Evolutionary conservation across 495 filamentous ascomycete genomes (phyloP).

Genomic region (Neurospora sp.): DNA sequence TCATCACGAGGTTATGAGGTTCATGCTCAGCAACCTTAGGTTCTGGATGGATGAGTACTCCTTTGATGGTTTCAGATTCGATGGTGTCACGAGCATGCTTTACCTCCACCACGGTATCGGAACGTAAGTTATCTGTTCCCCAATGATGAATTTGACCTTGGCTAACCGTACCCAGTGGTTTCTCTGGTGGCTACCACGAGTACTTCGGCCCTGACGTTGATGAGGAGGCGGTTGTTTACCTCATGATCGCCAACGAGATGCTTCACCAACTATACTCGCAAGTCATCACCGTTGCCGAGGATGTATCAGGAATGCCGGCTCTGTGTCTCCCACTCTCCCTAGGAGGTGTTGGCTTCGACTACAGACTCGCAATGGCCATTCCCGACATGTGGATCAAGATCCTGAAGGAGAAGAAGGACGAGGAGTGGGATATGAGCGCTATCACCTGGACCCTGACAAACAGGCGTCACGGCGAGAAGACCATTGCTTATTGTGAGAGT

Average conservation of each 20-base stretch:
- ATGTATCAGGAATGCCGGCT: slow-evolving; percentile 96
- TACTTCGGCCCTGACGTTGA: slow-evolving; percentile 93
- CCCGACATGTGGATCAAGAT: slow-evolving; percentile 99
- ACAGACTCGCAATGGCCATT: slow-evolving; percentile 94
- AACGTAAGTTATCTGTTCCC: slow-evolving; percentile 56
- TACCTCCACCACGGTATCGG: slow-evolving; percentile 95
- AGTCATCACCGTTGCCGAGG: slow-evolving; percentile 85
- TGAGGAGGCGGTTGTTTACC: slow-evolving; percentile 88
- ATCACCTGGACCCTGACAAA: slow-evolving; percentile 84
- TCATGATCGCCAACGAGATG: slow-evolving; percentile 96
- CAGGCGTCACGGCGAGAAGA: slow-evolving; percentile 92
- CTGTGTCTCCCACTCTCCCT: slow-evolving; percentile 76
- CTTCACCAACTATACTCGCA: slow-evolving; percentile 80
- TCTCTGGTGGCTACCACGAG: slow-evolving; percentile 96
- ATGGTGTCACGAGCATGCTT: slow-evolving; percentile 97
- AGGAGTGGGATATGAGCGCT: slow-evolving; percentile 84
- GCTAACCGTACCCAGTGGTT: slow-evolving; percentile 51
- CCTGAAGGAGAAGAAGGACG: slow-evolving; percentile 84
- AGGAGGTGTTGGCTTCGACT: slow-evolving; percentile 93
- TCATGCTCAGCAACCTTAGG: slow-evolving; percentile 86
- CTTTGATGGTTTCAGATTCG: slow-evolving; percentile 96
- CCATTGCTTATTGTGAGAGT: slow-evolving; percentile 92
- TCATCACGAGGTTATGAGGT: slow-evolving; percentile 84
- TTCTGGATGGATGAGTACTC: slow-evolving; percentile 99
- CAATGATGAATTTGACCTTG: not conserved